Percentiles rank a stretch among this genome's conserved stretches.
phyloP scores from a whole-genome alignment of 805 yeast species.

The Cyberlindnera sargentensis region DNA sequence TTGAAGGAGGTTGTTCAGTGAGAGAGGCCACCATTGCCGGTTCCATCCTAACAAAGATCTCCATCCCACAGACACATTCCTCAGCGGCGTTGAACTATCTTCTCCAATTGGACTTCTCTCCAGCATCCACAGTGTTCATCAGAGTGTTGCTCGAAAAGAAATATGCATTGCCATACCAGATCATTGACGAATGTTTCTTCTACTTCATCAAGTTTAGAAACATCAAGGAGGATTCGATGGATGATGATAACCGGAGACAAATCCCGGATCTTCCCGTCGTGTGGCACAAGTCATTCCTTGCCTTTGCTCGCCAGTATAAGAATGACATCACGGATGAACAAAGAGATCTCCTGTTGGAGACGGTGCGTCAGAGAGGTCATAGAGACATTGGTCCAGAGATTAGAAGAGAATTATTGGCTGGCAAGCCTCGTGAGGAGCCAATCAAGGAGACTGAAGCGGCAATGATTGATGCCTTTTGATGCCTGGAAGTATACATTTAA shows the following conservation, averaged over 20 bases:
- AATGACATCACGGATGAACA: constrained; percentile 99
- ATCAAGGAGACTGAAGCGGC: constrained; percentile 22
- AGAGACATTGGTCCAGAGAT: constrained; percentile 88
- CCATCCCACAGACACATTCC: constrained; percentile 92
- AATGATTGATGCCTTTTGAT: constrained; percentile 27
- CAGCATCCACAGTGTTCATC: constrained; percentile 86
- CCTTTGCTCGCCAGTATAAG: constrained; percentile 93
- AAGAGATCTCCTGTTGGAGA: constrained; percentile 87
- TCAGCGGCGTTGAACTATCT: constrained; percentile 90
- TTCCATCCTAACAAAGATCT: constrained; percentile 79
- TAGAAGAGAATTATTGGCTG: constrained; percentile 87
- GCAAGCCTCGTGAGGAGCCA: constrained; percentile 50
- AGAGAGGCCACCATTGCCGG: constrained; percentile 95
- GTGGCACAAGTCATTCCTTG: constrained; percentile 94
- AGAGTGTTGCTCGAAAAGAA: constrained; percentile 87
- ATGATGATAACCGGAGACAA: constrained; percentile 30
- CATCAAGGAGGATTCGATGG: constrained; percentile 35
- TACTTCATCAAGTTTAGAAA: constrained; percentile 88
- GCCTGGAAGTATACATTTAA: neutral
- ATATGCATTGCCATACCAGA: constrained; percentile 95
- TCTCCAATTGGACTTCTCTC: constrained; percentile 73
- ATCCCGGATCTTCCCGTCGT: constrained; percentile 75
- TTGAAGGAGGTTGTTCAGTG: constrained; percentile 81
- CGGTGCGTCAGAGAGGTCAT: constrained; percentile 85
- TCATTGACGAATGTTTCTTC: constrained; percentile 88